phyloP scores from a whole-genome alignment of 371 early-diverging fungal genomes.

The Mortierella sp. region DNA sequence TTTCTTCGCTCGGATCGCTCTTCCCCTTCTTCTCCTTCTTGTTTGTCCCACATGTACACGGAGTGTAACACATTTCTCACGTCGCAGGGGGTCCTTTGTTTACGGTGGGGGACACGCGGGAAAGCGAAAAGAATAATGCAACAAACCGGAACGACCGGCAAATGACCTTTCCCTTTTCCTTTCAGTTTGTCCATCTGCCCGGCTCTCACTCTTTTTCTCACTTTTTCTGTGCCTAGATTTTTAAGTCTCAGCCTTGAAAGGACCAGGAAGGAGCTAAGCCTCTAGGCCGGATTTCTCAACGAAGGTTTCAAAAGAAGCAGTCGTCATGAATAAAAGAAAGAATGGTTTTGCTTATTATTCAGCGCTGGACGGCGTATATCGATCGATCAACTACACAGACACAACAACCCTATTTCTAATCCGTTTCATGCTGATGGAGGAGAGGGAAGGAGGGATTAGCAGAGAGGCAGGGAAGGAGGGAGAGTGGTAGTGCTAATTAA shows the following conservation, averaged over 20 bases:
- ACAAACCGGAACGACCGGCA: conserved; percentile 5
- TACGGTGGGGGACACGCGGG: not conserved
- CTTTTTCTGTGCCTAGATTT: not conserved
- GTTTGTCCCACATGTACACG: too few species aligned
- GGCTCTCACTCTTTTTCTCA: not conserved
- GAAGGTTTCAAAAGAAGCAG: too few species aligned
- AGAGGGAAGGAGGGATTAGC: not conserved
- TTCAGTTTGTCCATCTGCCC: not conserved
- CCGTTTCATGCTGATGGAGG: not conserved
- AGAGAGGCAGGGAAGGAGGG: not conserved
- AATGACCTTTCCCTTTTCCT: not conserved
- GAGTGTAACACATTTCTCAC: not conserved
- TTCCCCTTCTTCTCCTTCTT: too few species aligned
- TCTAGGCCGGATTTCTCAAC: not conserved
- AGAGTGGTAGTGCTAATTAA: not conserved
- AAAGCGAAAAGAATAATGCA: not conserved
- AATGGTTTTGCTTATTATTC: too few species aligned
- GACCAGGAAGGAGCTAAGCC: not conserved
- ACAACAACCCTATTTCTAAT: not conserved
- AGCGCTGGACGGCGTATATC: too few species aligned
- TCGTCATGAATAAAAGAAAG: too few species aligned
- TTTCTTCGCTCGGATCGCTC: too few species aligned
- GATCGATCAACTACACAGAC: too few species aligned
- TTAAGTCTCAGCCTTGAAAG: not conserved
- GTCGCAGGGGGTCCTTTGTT: too few species aligned